Evolutionary conservation across 495 filamentous ascomycete genomes (phyloP).

Genomic region (Neurospora africana): DNA sequence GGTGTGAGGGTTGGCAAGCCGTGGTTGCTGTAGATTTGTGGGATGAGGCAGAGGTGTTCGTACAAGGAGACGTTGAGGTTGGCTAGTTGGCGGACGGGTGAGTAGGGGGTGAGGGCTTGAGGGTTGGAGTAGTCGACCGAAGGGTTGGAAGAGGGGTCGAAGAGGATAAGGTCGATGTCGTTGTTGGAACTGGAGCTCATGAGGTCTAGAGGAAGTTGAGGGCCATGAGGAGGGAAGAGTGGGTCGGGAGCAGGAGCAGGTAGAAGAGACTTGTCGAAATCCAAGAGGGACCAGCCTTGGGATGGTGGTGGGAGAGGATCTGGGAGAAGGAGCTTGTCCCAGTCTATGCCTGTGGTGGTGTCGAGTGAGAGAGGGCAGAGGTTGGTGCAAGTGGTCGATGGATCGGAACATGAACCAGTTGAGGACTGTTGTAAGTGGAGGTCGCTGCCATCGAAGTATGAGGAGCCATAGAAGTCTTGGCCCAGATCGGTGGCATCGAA

Average conservation of each 20-base stretch:
- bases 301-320: not conserved
- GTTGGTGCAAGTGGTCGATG: not conserved
- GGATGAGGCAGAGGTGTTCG: constrained; percentile 1
- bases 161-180: not conserved
- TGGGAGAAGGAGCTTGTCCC: not conserved
- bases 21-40: not conserved
- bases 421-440: not conserved
- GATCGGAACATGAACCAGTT: not conserved
- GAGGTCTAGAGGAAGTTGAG: not conserved
- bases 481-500: not conserved
- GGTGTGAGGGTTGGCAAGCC: not conserved
- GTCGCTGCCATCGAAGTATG: not conserved
- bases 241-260: not conserved
- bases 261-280: not conserved
- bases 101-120: not conserved
- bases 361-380: not conserved
- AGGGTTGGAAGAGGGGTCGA: not conserved
- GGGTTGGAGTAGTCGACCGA: not conserved
- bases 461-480: not conserved
- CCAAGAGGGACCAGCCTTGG: not conserved
- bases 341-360: not conserved
- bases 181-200: not conserved
- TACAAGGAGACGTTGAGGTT: constrained; percentile 4
- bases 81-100: constrained; percentile 3
- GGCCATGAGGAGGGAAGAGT: not conserved